These are phyloP conservation scores for Trametes villosa DNA, from an alignment of 768 basidiomycete species.

Conservation along the genomic window DNA sequence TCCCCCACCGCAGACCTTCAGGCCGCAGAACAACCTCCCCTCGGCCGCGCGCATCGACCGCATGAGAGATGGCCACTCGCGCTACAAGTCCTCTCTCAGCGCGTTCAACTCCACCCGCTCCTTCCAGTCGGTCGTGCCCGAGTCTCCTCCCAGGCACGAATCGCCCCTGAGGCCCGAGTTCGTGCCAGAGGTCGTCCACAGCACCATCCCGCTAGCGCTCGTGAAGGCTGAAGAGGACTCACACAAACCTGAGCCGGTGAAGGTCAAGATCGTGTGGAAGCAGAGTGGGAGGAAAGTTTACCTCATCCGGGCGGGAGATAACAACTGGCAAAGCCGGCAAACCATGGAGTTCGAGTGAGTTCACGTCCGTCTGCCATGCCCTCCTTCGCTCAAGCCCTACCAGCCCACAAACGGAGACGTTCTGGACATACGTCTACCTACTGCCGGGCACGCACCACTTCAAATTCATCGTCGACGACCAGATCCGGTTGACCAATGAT, in stretches of 20 bases:
- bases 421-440: constrained; percentile 52
- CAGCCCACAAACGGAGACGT: constrained; percentile 41
- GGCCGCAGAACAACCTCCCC: constrained; percentile 41
- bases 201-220: constrained; percentile 63
- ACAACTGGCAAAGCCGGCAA: constrained; percentile 74
- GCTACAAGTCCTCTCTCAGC: constrained; percentile 40
- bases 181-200: constrained; percentile 61
- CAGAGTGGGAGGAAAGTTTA: constrained; percentile 65
- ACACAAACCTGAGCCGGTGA: constrained; percentile 35
- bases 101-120: constrained; percentile 51
- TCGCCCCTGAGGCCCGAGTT: constrained; percentile 41
- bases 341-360: constrained; percentile 67
- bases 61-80: constrained; percentile 24
- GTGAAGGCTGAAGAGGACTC: constrained; percentile 40
- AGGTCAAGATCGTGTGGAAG: constrained; percentile 64
- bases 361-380: neutral
- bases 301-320: constrained; percentile 75
- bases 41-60: constrained; percentile 47
- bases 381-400: neutral
- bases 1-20: constrained; percentile 30
- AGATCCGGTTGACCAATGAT: constrained; percentile 78
- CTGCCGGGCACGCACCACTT: constrained; percentile 92
- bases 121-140: constrained; percentile 33
- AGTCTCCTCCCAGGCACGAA: constrained; percentile 33
- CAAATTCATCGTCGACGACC: constrained; percentile 93